phyloP scores from a whole-genome alignment of 2,329 filamentous ascomycete species.

The Venturia effusa region DNA sequence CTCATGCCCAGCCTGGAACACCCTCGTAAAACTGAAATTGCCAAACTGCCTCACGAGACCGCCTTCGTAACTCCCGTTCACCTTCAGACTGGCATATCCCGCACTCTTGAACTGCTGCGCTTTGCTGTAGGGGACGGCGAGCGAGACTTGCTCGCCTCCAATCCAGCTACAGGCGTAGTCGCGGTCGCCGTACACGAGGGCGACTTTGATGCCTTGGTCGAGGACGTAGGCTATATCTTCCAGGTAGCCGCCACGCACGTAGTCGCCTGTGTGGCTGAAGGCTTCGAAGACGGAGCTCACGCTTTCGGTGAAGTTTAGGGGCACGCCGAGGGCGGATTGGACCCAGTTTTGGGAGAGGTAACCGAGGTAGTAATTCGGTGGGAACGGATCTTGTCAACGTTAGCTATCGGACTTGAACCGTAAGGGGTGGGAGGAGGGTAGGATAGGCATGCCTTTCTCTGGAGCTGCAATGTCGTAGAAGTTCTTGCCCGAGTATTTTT shows the following conservation, averaged over 20 bases:
- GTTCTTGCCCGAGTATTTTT: conserved; percentile 32
- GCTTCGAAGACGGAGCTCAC: conserved; percentile 31
- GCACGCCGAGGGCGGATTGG: conserved; percentile 47
- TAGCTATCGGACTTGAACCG: background rate
- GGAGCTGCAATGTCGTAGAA: conserved; percentile 48
- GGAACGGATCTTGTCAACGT: conserved; percentile 6
- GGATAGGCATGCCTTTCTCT: conserved; percentile 29
- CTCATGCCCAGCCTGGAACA: conserved; percentile 17
- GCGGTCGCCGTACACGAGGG: conserved; percentile 44
- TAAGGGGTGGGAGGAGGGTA: background rate
- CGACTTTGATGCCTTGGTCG: conserved; percentile 44
- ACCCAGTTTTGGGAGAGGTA: conserved; percentile 48
- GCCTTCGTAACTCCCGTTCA: conserved; percentile 17
- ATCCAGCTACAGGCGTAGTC: conserved; percentile 49
- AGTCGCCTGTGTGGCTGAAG: conserved; percentile 40
- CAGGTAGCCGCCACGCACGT: conserved; percentile 35
- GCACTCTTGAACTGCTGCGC: conserved; percentile 35
- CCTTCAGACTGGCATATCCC: conserved; percentile 28
- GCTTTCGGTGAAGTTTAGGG: conserved; percentile 45
- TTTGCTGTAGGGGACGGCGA: conserved; percentile 36
- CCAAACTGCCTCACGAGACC: conserved; percentile 22
- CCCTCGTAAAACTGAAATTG: conserved; percentile 19
- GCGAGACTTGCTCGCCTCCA: conserved; percentile 42
- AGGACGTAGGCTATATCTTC: conserved; percentile 43
- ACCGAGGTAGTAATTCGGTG: conserved; percentile 39